phyloP scores from a whole-genome alignment of 257 asterid species.

The Scutellaria galericulata region DNA sequence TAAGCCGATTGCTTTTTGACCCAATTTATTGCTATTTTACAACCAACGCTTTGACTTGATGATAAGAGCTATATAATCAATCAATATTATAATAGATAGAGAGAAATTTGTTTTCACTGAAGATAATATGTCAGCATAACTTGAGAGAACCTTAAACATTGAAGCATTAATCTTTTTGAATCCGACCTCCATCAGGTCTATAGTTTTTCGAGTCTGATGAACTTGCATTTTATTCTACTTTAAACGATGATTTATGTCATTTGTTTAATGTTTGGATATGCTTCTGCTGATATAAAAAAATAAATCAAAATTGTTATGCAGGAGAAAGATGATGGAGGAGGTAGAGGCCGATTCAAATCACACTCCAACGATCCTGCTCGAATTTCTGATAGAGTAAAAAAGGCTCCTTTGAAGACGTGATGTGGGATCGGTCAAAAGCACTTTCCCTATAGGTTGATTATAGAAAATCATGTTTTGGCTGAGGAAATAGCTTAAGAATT shows the following conservation, averaged over 20 bases:
- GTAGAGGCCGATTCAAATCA: slow-evolving; percentile 91
- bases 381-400: slow-evolving; percentile 89
- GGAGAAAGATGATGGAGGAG: slow-evolving; percentile 88
- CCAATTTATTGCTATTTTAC: slow-evolving; percentile 5
- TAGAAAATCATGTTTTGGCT: neutral
- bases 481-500: slow-evolving; percentile 11
- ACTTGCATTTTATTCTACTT: neutral
- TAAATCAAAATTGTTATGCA: slow-evolving; percentile 36
- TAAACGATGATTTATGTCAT: neutral
- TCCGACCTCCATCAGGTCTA: neutral
- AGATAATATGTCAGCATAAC: neutral
- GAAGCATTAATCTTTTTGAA: slow-evolving; percentile 12
- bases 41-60: neutral
- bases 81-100: neutral
- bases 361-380: slow-evolving; percentile 87
- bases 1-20: neutral
- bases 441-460: neutral
- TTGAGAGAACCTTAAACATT: slow-evolving; percentile 18
- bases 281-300: neutral
- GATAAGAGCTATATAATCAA: neutral
- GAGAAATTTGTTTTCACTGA: slow-evolving; percentile 5
- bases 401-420: slow-evolving; percentile 89
- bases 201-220: slow-evolving; percentile 4
- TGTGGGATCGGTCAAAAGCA: slow-evolving; percentile 14
- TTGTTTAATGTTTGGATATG: neutral